Percentiles rank a stretch among this genome's conserved stretches.
Conservation (phyloP, 2,329 filamentous ascomycete species). For the Tolypocladium capitatum region DNA sequence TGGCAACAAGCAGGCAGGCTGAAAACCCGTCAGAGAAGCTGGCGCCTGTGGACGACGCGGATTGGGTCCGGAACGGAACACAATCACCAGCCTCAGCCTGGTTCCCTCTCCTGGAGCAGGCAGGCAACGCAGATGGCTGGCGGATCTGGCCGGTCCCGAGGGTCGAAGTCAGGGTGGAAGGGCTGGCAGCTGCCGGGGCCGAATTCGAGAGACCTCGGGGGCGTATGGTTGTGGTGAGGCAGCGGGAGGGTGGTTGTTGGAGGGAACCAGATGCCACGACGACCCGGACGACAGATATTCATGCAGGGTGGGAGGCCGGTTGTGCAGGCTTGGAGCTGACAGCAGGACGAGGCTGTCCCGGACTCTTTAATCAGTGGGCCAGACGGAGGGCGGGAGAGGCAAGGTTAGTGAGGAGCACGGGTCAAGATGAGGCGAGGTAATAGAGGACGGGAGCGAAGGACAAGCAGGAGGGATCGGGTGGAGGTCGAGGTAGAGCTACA, state of each 20-base stretch:
- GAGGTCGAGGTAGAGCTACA: neutral
- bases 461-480: neutral
- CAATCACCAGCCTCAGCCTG: neutral
- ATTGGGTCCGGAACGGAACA: neutral
- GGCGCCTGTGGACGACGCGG: neutral
- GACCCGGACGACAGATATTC: neutral
- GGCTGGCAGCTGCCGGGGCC: neutral
- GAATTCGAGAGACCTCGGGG: neutral
- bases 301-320: neutral
- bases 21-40: slow-evolving; percentile 1
- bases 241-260: neutral
- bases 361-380: neutral
- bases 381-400: neutral
- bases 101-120: neutral
- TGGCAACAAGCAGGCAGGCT: slow-evolving; percentile 5
- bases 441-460: neutral
- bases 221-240: neutral
- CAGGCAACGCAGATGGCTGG: neutral
- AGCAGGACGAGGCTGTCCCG: neutral
- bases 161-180: neutral
- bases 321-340: neutral
- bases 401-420: neutral
- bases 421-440: neutral
- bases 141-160: neutral
- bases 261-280: neutral